Base-by-base conservation (phyloP, 169 alveolate genomes). In the Plasmodium falciparum region DNA sequence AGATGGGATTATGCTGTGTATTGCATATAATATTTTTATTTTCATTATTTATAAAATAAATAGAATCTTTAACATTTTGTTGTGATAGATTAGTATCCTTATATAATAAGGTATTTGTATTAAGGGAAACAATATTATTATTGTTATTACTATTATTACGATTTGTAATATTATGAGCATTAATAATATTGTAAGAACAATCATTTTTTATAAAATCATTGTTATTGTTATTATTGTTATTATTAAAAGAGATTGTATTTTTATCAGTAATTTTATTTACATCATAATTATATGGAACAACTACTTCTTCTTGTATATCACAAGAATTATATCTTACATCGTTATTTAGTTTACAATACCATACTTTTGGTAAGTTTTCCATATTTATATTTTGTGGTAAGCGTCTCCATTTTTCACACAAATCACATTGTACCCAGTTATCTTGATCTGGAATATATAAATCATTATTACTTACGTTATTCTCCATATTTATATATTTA, bases 381-480 rank as follows among this genome's bases (percentile, higher is more conserved):
- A 85, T 72, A 56, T 72, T 73, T 52, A 50, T 62, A 61, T 85
- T 63, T 50, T 71, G 62, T 5, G 92, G 92, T 33, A 85, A 33
- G 6, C 71, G 69, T 62, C 92, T 59, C 92, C 92, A 85, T 70
- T 85, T 85, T 47, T 72, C 86, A 26, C 92, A 85, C 47, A 52
- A 62, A 47, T 85, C 92, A 73, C 92, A 85, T 70, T 85, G 92
- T 24, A 73, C 92, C 92, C 92, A 85, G 66, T 85, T 85, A 45
- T 78, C 89, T 26, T 78, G 56, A 50, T 78, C 89, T 12, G 65
- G 89, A 43, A 71, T 78, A 66, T 9, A 65, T 20, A 78, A 58
- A 65, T 78, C 89, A 26, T 47, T 63, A 54, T 15, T 73, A 29
- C 9, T 58, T 15, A 15, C 33, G 13, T 49, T 73, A 56, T 26